Evolutionary conservation across 306 rosid species (phyloP).

Genomic region (Bauhinia variegata): DNA sequence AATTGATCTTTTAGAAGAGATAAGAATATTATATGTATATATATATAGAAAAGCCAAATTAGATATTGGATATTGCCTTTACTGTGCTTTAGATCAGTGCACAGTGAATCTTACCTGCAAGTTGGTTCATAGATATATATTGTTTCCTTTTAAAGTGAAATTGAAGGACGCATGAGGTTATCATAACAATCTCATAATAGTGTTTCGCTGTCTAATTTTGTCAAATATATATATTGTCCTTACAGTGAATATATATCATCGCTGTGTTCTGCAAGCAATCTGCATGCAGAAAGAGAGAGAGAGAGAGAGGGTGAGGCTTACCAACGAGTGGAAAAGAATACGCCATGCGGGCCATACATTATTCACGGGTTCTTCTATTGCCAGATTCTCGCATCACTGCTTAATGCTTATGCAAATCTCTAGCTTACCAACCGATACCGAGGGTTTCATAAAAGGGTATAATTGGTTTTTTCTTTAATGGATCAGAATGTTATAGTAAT

Average conservation of each 20-base stretch:
- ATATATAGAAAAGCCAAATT: too few species aligned
- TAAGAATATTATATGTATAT: too few species aligned
- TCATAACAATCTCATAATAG: constrained; percentile 43
- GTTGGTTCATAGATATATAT: constrained; percentile 24
- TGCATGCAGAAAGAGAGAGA: constrained; percentile 45
- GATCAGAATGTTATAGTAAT: too few species aligned
- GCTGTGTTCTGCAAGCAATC: constrained; percentile 47
- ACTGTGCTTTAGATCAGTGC: background rate
- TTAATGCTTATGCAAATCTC: constrained; percentile 24
- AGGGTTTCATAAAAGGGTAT: background rate
- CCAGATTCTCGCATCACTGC: constrained; percentile 61
- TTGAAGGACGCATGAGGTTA: constrained; percentile 41
- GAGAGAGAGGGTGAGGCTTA: constrained; percentile 15
- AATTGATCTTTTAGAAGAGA: constrained; percentile 24
- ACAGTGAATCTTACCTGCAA: constrained; percentile 20
- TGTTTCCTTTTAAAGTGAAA: constrained; percentile 33
- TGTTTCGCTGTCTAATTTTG: constrained; percentile 40
- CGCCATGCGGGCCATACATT: constrained; percentile 70
- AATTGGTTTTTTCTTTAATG: too few species aligned
- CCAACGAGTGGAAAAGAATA: constrained; percentile 51
- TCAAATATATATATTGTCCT: constrained; percentile 24
- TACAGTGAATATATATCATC: constrained; percentile 14
- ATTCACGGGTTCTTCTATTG: constrained; percentile 82
- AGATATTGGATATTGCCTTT: too few species aligned
- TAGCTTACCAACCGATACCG: constrained; percentile 7